Conservation (phyloP, 2,329 filamentous ascomycete genomes). For the Sporothrix globosa region DNA sequence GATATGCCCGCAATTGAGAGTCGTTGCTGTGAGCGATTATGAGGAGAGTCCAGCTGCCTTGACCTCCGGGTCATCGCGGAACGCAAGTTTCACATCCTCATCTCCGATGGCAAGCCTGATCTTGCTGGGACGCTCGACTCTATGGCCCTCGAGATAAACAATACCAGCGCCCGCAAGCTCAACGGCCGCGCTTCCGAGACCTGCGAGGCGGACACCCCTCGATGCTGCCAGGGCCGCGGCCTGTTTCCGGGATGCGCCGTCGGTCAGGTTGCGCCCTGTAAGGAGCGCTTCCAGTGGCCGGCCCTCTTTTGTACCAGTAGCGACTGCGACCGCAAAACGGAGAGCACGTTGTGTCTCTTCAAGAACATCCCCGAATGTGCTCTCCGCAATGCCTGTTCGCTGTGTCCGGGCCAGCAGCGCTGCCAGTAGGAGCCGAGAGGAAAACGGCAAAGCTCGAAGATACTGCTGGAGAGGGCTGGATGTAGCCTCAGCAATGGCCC, state of each 20-base stretch:
- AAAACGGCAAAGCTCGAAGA: conserved; percentile 77
- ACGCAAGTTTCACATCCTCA: conserved; percentile 85
- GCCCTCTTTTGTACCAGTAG: conserved; percentile 42
- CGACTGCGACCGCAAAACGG: conserved; percentile 57
- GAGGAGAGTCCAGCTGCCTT: conserved; percentile 70
- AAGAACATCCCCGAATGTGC: conserved; percentile 83
- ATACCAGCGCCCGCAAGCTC: conserved; percentile 87
- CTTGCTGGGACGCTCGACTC: conserved; percentile 84
- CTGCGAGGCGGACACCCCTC: conserved; percentile 41
- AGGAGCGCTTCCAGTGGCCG: conserved; percentile 63
- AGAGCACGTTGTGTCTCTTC: conserved; percentile 79
- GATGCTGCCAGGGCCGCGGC: conserved; percentile 32
- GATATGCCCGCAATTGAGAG: too few species aligned
- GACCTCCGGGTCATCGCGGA: conserved; percentile 85
- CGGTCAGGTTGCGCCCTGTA: conserved; percentile 22
- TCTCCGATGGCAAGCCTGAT: conserved; percentile 84
- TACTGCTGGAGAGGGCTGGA: conserved; percentile 90
- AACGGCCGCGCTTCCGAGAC: conserved; percentile 65
- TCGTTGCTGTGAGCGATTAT: conserved; percentile 34
- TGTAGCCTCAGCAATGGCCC: conserved; percentile 93
- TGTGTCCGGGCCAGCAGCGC: conserved; percentile 78
- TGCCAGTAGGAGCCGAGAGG: conserved; percentile 82
- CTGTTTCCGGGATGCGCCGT: conserved; percentile 27
- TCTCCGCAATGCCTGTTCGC: conserved; percentile 83
- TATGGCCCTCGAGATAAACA: conserved; percentile 77